phyloP scores from a whole-genome alignment of 2,329 filamentous ascomycete genomes.

The Dothidotthia symphoricarpi region DNA sequence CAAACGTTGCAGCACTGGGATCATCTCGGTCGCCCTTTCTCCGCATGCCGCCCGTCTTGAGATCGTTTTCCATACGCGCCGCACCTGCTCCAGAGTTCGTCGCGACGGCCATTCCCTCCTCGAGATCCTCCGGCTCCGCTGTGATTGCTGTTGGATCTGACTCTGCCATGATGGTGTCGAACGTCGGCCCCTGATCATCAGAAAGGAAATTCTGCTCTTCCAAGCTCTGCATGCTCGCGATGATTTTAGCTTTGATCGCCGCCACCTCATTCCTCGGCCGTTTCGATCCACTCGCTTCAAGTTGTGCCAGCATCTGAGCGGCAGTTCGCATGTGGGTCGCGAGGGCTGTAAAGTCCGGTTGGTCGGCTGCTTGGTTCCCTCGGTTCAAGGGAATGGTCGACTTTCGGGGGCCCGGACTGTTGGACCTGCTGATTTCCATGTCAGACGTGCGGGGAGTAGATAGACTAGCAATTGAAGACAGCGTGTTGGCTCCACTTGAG shows the following conservation, averaged over 20 bases:
- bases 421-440: constrained; percentile 65
- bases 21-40: constrained; percentile 80
- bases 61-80: constrained; percentile 84
- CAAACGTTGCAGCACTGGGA: constrained; percentile 80
- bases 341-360: constrained; percentile 77
- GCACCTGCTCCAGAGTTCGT: constrained; percentile 71
- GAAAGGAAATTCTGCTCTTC: constrained; percentile 81
- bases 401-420: constrained; percentile 63
- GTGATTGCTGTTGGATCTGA: constrained; percentile 56
- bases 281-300: constrained; percentile 78
- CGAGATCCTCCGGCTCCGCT: constrained; percentile 53
- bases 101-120: constrained; percentile 53
- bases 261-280: constrained; percentile 77
- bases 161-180: constrained; percentile 79
- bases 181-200: constrained; percentile 71
- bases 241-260: constrained; percentile 80
- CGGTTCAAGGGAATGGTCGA: constrained; percentile 60
- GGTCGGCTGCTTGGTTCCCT: constrained; percentile 58
- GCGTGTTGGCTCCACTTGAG: constrained; percentile 61
- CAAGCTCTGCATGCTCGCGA: constrained; percentile 83
- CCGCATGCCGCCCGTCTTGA: constrained; percentile 80
- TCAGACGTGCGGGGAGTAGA: constrained; percentile 68
- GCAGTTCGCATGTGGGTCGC: constrained; percentile 86
- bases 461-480: constrained; percentile 60
- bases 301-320: constrained; percentile 81